phyloP scores from a whole-genome alignment of 116 monocot species.

The Thalassia testudinum region DNA sequence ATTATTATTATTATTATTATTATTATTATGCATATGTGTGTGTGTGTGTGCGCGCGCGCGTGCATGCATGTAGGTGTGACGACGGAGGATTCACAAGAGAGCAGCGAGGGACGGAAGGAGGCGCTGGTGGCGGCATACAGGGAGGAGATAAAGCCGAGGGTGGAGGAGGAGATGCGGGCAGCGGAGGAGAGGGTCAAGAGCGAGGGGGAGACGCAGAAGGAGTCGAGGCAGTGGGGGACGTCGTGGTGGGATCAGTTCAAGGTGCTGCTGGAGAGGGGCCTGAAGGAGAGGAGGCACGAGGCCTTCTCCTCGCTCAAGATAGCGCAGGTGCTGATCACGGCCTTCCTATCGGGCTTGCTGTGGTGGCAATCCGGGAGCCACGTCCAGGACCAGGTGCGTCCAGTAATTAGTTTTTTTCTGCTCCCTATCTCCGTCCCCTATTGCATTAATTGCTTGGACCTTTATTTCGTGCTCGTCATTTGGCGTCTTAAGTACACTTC shows the following conservation, averaged over 20 bases:
- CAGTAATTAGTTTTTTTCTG: too few relatives aligned
- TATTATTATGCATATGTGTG: too few relatives aligned
- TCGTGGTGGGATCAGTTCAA: slow-evolving; percentile 54
- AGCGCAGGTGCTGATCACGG: slow-evolving; percentile 18
- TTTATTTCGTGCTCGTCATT: too few relatives aligned
- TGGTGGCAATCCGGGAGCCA: slow-evolving; percentile 38
- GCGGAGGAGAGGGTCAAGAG: not conserved
- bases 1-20: too few relatives aligned
- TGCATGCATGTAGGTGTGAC: slow-evolving; percentile 1
- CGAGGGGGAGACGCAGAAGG: not conserved
- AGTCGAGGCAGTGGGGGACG: slow-evolving; percentile 22
- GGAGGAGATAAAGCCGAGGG: slow-evolving; percentile 4
- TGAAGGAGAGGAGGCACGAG: slow-evolving; percentile 55
- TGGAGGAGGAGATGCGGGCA: slow-evolving; percentile 5
- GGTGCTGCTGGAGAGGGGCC: slow-evolving; percentile 33
- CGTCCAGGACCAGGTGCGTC: slow-evolving; percentile 32
- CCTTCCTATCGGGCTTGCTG: slow-evolving; percentile 25
- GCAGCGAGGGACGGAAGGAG: slow-evolving; percentile 8
- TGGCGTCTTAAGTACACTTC: too few relatives aligned
- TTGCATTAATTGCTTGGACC: too few relatives aligned
- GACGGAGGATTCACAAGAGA: slow-evolving; percentile 1
- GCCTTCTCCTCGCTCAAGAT: slow-evolving; percentile 32
- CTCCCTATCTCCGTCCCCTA: too few relatives aligned
- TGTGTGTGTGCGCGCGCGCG: too few relatives aligned
- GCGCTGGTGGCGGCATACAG: slow-evolving; percentile 20